Base-by-base conservation (phyloP, 257 asterid species). In the Ilex asprella region DNA sequence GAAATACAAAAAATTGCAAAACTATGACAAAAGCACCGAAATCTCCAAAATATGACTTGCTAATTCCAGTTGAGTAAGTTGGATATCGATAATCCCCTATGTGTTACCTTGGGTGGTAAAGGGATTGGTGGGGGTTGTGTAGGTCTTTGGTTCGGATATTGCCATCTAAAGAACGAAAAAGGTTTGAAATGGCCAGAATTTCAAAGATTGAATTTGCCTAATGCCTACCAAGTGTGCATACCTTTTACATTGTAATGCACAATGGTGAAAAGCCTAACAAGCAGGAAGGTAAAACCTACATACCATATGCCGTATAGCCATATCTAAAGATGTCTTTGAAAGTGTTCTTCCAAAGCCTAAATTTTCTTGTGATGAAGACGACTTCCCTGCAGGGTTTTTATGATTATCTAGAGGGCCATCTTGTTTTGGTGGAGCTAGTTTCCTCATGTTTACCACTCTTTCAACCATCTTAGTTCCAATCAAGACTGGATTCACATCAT, bases 301-400 rank as follows among this genome's bases (percentile, higher is more conserved):
- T 76, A 87, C 97, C 97, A 90, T 90, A 59, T 90, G 97, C 53
- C 97, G 74, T 30, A 90, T 79, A 39, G 97, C 97, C 97, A 90
- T 90, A 78, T 90, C 97, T 4, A 90, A 62, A 1, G 97, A 90
- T 72, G 76, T 85, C 16, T 87, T 90, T 0, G 97, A 90, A 15
- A 90, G 75, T 8, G 95, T 85, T 66, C 95, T 78, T 30, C 97
- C 97, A 4, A 90, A 90, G 32, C 97, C 89, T 10, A 88, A 78
- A 16, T 74, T 80, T 3, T 75, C 89, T 11, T 70, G 78, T 41
- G 79, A 75, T 2, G 55, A 55, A 46, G 52, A 46, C 16, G 86
- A 70, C 65, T 85, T 85, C 84, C 68, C 74, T 14, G 79, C 41
- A 35, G 8, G 60, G 55, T 70, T 21, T 58, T 68, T 79, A 5